A percentile compares a stretch with the other conserved stretches of the same genome.
Conservation (phyloP, 2,329 filamentous ascomycete genomes). For the Phaeosphaeriaceae sp. region DNA sequence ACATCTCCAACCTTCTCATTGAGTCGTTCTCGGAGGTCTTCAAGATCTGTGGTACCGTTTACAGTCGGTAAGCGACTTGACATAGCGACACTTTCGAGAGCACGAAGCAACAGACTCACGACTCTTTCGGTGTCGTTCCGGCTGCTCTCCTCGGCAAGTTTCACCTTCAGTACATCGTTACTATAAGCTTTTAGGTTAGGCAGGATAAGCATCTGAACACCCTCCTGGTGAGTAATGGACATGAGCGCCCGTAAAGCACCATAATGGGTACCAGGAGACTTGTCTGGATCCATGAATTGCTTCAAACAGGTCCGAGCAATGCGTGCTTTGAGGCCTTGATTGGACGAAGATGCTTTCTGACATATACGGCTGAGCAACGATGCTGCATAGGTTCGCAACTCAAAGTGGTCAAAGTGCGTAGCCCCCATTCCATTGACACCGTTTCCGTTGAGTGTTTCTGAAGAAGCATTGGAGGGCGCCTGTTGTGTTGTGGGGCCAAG, state of each 20-base stretch:
- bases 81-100: slow-evolving; percentile 61
- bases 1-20: slow-evolving; percentile 54
- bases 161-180: slow-evolving; percentile 64
- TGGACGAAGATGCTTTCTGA: slow-evolving; percentile 79
- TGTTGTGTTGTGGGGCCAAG: slow-evolving; percentile 65
- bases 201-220: slow-evolving; percentile 67
- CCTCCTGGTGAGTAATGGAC: slow-evolving; percentile 73
- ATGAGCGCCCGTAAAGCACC: slow-evolving; percentile 83
- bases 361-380: slow-evolving; percentile 81
- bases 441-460: slow-evolving; percentile 52
- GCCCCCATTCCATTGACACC: slow-evolving; percentile 31
- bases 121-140: slow-evolving; percentile 67
- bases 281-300: slow-evolving; percentile 84
- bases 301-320: slow-evolving; percentile 93
- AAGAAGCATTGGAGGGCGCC: slow-evolving; percentile 58
- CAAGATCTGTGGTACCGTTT: slow-evolving; percentile 52
- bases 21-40: slow-evolving; percentile 49
- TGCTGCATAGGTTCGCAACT: slow-evolving; percentile 82
- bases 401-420: slow-evolving; percentile 65
- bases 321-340: slow-evolving; percentile 82
- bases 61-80: slow-evolving; percentile 44
- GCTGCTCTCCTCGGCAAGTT: slow-evolving; percentile 57
- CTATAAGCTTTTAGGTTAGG: slow-evolving; percentile 69
- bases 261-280: slow-evolving; percentile 84
- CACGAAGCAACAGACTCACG: slow-evolving; percentile 62